Conservation (phyloP, 1,139 yeast genomes). For the Geotrichum phurueaensis region DNA sequence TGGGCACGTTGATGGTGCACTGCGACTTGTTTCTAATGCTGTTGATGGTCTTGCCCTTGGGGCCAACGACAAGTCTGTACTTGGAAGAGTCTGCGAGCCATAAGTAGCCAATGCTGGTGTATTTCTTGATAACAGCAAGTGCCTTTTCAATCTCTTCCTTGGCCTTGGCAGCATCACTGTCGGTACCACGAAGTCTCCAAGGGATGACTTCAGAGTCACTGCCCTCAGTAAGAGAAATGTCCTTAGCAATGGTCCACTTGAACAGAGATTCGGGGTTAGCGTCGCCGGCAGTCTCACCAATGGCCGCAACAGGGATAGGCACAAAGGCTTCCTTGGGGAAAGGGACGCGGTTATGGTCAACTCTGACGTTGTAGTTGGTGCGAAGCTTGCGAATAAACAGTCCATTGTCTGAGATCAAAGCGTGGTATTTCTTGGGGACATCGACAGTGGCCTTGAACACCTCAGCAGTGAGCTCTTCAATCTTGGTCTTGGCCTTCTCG, state of each 20-base stretch:
- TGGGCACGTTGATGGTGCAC: slow-evolving; percentile 61
- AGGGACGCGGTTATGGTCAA: slow-evolving; percentile 49
- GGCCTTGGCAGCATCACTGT: slow-evolving; percentile 37
- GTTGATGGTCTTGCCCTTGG: slow-evolving; percentile 65
- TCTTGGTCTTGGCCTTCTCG: slow-evolving; percentile 33
- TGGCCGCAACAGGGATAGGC: slow-evolving; percentile 44
- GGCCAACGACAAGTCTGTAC: slow-evolving; percentile 64
- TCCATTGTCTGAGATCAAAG: slow-evolving; percentile 64
- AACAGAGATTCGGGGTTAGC: slow-evolving; percentile 22
- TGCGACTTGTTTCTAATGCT: slow-evolving; percentile 55
- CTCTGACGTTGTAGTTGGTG: slow-evolving; percentile 51
- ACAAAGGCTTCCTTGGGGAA: slow-evolving; percentile 22
- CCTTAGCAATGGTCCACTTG: slow-evolving; percentile 31
- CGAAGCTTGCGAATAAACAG: slow-evolving; percentile 55
- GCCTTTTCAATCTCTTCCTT: slow-evolving; percentile 32
- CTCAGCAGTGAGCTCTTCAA: slow-evolving; percentile 36
- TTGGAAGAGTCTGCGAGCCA: slow-evolving; percentile 44
- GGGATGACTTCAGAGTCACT: slow-evolving; percentile 34
- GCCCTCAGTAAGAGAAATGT: slow-evolving; percentile 30
- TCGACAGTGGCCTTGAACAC: slow-evolving; percentile 42
- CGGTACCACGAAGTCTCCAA: slow-evolving; percentile 39
- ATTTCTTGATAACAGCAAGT: slow-evolving; percentile 35
- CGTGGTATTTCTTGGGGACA: slow-evolving; percentile 55
- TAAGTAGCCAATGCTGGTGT: slow-evolving; percentile 43
- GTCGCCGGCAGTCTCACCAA: slow-evolving; percentile 35